These are phyloP conservation scores for Recurvomyces mirabilis DNA, from an alignment of 495 filamentous ascomycete species.

Conservation along the genomic window DNA sequence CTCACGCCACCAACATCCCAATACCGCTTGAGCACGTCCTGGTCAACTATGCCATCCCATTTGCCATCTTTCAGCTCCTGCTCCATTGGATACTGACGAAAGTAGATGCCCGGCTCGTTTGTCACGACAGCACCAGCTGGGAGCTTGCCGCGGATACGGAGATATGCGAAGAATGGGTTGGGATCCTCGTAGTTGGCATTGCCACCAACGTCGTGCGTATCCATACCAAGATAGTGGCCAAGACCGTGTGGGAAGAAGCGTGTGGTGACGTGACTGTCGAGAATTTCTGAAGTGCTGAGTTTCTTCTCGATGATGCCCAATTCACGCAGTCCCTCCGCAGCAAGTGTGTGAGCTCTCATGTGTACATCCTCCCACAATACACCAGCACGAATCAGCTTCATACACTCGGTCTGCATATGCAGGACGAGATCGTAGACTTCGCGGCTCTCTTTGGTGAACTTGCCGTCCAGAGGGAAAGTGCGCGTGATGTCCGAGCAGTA, in stretches of 20 bases:
- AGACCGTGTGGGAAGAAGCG: slow-evolving; percentile 91
- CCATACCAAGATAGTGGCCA: slow-evolving; percentile 87
- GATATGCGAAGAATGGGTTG: slow-evolving; percentile 74
- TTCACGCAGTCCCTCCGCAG: slow-evolving; percentile 64
- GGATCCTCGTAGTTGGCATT: slow-evolving; percentile 73
- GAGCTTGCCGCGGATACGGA: slow-evolving; percentile 67
- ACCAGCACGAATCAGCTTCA: slow-evolving; percentile 59
- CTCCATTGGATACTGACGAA: slow-evolving; percentile 84
- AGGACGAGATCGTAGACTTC: slow-evolving; percentile 80
- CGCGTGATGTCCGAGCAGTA: slow-evolving; percentile 89
- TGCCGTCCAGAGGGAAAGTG: slow-evolving; percentile 70
- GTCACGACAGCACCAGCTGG: slow-evolving; percentile 74
- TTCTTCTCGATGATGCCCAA: slow-evolving; percentile 65
- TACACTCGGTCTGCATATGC: slow-evolving; percentile 71
- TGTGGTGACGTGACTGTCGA: slow-evolving; percentile 60
- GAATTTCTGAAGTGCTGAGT: slow-evolving; percentile 50
- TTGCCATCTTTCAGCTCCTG: slow-evolving; percentile 63
- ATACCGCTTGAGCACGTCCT: slow-evolving; percentile 61
- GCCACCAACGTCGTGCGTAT: slow-evolving; percentile 86
- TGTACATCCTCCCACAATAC: slow-evolving; percentile 82
- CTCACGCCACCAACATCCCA: slow-evolving; percentile 84
- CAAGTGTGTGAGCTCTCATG: slow-evolving; percentile 62
- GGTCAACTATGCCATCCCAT: slow-evolving; percentile 61
- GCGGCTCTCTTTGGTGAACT: slow-evolving; percentile 58
- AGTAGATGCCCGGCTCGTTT: slow-evolving; percentile 89